Base-by-base conservation (phyloP, 768 basidiomycete genomes). In the Rhizopogon vesiculosus region DNA sequence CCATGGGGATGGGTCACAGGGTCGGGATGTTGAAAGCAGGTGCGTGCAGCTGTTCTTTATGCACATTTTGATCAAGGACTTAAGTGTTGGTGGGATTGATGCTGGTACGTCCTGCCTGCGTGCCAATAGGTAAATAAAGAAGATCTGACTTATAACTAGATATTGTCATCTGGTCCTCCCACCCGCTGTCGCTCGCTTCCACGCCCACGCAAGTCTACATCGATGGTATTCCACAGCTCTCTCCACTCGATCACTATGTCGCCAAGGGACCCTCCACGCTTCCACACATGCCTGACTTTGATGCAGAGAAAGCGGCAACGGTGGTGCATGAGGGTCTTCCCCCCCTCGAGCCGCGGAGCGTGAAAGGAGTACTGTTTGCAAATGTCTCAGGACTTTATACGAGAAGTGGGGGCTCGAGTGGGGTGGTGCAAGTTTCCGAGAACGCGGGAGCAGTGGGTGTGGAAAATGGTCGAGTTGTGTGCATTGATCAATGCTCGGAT, bases 151-250 rank as follows among this genome's bases (percentile, higher is more conserved):
- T 5, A 3, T n/a, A 12, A 28, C 29, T 31, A 46, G 86, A 92
- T 64, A 65, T 90, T n/a, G 87, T 91, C 7, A 67, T 91, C 39
- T 87, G 85, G 86, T 83, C 87, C 62, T 83, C 82, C 3, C 87
- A 91, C 69, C 91, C 91, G 1, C 76, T 93, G 29, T 76, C 77
- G 29, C 72, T 90, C 19, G 89, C 86, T 53, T 85, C 91, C 3
- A 90, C 87, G 0, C 91, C 91, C 0, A 65, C 74, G 12, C 83
- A 85, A 55, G 83, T 90, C 28, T 95, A 86, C 77, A 89, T 95
- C 60, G 93, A 97, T 67, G 93, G 93, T 2, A 84, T 92, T 55
- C 66, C 83, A 3, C 92, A 95, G 62, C 76, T 89, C 50, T 75
- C 75, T 45, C 68, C 72, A n/a, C 77, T 78, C 16, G 3, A 13